Percentiles rank a stretch among this genome's conserved stretches.
These are phyloP conservation scores for Mytilinidion resinicola DNA, from an alignment of 495 filamentous ascomycete genomes.

Conservation along the genomic window DNA sequence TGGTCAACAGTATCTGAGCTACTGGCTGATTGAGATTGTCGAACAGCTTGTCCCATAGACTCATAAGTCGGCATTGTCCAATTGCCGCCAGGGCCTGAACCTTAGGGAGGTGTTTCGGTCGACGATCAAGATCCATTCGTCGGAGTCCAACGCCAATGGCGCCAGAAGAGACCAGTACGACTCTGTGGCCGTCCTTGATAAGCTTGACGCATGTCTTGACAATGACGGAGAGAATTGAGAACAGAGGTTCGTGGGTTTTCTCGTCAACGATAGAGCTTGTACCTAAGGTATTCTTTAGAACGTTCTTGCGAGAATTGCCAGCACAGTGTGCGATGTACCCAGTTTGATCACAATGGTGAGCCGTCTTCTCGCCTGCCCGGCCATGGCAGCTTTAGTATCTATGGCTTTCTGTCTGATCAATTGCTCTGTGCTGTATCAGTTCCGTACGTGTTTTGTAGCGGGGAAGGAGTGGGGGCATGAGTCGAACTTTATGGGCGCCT, in stretches of 20 bases:
- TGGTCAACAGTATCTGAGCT: constrained; percentile 89
- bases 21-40: constrained; percentile 80
- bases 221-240: constrained; percentile 82
- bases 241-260: constrained; percentile 90
- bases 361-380: constrained; percentile 49
- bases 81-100: constrained; percentile 94
- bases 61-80: constrained; percentile 92
- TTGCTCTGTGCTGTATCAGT: background rate
- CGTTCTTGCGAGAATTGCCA: constrained; percentile 1
- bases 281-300: constrained; percentile 46
- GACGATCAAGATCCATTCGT: constrained; percentile 81
- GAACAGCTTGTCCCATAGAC: constrained; percentile 90
- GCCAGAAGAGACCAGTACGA: constrained; percentile 92
- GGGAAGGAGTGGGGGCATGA: constrained; percentile 7
- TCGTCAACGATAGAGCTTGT: constrained; percentile 98
- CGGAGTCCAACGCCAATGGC: constrained; percentile 89
- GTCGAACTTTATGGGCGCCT: background rate
- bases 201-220: constrained; percentile 86
- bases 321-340: constrained; percentile 46
- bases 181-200: constrained; percentile 83
- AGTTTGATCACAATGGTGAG: constrained; percentile 89
- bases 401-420: background rate
- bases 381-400: constrained; percentile 34
- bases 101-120: constrained; percentile 80
- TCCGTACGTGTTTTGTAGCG: constrained; percentile 1